Base-by-base conservation (phyloP, 352 stramenopile genomes). In the Plasmopara halstedii region DNA sequence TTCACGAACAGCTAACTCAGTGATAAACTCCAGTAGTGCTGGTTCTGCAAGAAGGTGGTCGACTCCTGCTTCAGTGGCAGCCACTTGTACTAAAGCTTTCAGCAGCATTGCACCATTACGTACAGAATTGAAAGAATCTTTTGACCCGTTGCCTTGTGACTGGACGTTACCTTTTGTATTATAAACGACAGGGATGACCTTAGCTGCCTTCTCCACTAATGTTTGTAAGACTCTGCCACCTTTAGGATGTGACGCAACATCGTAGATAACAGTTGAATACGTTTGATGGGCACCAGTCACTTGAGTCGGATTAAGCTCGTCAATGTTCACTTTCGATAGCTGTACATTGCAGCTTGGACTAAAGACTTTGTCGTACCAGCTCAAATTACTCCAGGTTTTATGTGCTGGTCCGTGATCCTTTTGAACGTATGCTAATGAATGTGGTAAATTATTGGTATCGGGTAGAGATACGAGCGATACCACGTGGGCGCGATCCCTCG, bases 401-500 rank as follows among this genome's bases (percentile, higher is more conserved):
- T 25, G 29, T 15, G n/a, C 33, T 17, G 7, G 3, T 37, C 29
- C 10, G 23, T 20, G 25, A 27, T 56, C 31, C 2, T 53, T 56
- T 20, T 20, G 45, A 37, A 64, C 34, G 21, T 52, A 50, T 15
- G 45, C 56, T 20, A 57, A 15, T 2, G 44, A 60, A n/a, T 37
- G 32, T 39, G 22, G 19, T 11, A 18, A 2, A 19, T 17, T n/a
- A 19, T 47, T 48, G 5, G 33, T 27, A 3, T 18, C 41, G 19
- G 46, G 20, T 2, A 22, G 19, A 17, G 52, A 38, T 14, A 50
- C 52, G 14, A 68, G 38, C 6, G 58, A 51, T 27, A 80, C 42
- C 8, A 80, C 57, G 2, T 59, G 56, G 15, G 60, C 64, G 13
- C 32, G 20, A 1, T 81, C 57, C 15, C 47, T 50, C 13, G 62